Evolutionary conservation across 1,284 basidiomycete species (phyloP).

Genomic region (Cryptococcus sp.): DNA sequence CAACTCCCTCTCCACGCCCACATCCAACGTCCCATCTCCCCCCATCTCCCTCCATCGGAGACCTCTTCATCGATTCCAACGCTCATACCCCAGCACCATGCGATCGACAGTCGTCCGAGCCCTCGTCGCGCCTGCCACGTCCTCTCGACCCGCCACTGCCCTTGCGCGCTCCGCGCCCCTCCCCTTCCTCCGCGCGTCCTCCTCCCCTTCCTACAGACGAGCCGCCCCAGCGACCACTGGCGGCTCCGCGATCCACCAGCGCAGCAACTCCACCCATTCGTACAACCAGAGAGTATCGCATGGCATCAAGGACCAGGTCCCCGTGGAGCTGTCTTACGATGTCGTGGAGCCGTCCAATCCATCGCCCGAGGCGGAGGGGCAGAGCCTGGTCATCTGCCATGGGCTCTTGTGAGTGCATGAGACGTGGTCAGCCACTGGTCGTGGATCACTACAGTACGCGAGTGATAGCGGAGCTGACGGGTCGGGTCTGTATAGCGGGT

Average conservation of each 20-base stretch:
- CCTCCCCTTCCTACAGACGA: not conserved
- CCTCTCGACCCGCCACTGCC: not conserved
- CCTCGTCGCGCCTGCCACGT: too few relatives aligned
- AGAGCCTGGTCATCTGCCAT: constrained; percentile 53
- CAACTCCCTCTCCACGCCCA: not conserved
- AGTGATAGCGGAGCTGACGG: constrained; percentile 6
- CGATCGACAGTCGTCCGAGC: too few relatives aligned
- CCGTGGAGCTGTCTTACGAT: constrained; percentile 46
- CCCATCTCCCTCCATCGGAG: too few relatives aligned
- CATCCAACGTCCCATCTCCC: not conserved
- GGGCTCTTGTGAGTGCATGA: constrained; percentile 50
- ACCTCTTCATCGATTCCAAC: too few relatives aligned
- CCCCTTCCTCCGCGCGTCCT: not conserved
- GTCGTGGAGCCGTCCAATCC: constrained; percentile 28
- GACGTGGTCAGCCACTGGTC: too few relatives aligned
- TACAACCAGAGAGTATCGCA: not conserved
- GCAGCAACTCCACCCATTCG: not conserved
- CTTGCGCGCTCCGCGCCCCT: not conserved
- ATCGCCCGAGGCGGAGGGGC: constrained; percentile 20
- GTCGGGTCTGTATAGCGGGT: constrained; percentile 43
- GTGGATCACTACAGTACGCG: too few relatives aligned
- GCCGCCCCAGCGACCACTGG: not conserved
- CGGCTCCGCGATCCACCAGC: not conserved
- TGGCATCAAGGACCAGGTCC: constrained; percentile 6
- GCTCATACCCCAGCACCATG: too few relatives aligned